phyloP scores from a whole-genome alignment of 345 rosid genomes.

The Eucalyptus regnans region DNA sequence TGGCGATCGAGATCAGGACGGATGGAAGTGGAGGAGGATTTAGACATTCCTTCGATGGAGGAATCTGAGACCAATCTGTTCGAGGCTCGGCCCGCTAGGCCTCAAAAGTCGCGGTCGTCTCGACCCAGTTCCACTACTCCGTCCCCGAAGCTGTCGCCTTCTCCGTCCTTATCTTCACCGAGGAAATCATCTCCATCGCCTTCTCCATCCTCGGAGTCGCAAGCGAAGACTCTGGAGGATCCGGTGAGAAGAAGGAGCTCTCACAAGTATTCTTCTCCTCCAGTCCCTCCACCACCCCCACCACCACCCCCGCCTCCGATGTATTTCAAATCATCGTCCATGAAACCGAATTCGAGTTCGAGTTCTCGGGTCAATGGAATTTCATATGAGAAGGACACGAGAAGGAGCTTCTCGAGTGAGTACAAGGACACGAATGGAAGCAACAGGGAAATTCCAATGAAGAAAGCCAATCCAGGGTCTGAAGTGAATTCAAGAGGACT shows the following conservation, averaged over 20 bases:
- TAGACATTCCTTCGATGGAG: slow-evolving; percentile 12
- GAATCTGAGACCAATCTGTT: slow-evolving; percentile 9
- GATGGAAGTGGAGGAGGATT: slow-evolving; percentile 37
- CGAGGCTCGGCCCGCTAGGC: slow-evolving; percentile 6
- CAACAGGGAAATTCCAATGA: not conserved
- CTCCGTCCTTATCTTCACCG: slow-evolving; percentile 12
- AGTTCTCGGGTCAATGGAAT: slow-evolving; percentile 1
- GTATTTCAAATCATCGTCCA: slow-evolving; percentile 14
- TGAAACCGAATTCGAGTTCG: slow-evolving; percentile 1
- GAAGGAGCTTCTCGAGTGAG: slow-evolving; percentile 8
- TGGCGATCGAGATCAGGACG: slow-evolving; percentile 90
- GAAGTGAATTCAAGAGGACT: not conserved
- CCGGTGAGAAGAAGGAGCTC: slow-evolving; percentile 27
- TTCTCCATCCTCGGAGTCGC: slow-evolving; percentile 21
- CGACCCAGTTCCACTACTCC: not conserved
- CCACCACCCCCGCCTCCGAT: slow-evolving; percentile 11
- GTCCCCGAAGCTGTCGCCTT: not conserved
- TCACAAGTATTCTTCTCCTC: slow-evolving; percentile 37
- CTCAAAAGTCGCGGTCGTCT: slow-evolving; percentile 11
- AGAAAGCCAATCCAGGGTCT: not conserved
- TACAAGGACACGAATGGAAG: not conserved
- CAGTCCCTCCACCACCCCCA: slow-evolving; percentile 69
- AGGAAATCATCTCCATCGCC: slow-evolving; percentile 30
- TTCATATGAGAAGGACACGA: slow-evolving; percentile 2
- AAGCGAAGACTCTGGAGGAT: slow-evolving; percentile 36